Conservation (phyloP, 495 filamentous ascomycete species). For the Aspergillus biplanus region DNA sequence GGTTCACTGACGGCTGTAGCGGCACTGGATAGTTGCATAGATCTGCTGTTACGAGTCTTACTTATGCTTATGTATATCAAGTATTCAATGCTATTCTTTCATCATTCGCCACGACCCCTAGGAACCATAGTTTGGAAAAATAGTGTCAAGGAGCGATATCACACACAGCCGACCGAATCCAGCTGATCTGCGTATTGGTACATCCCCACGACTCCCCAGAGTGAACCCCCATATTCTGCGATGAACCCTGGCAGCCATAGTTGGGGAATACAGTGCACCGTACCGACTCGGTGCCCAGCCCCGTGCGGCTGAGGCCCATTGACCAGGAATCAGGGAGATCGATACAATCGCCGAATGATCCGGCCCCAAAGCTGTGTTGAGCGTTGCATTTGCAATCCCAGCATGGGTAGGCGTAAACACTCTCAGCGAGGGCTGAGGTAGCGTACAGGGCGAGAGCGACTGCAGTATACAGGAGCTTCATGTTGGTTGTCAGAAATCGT, state of each 20-base stretch:
- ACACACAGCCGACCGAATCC: neutral
- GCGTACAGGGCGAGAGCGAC: neutral
- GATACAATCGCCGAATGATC: neutral
- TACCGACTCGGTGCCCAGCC: neutral
- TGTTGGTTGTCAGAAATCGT: too few species aligned
- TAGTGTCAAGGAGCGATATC: neutral
- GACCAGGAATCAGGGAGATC: neutral
- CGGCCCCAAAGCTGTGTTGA: neutral
- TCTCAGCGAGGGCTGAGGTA: neutral
- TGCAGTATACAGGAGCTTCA: neutral
- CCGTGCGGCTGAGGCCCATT: neutral
- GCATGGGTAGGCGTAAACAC: neutral
- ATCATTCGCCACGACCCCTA: too few species aligned
- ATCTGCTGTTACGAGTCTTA: neutral
- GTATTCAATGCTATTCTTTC: neutral
- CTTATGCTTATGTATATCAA: slow-evolving; percentile 1
- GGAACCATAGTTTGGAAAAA: too few species aligned
- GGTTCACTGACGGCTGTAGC: slow-evolving; percentile 5
- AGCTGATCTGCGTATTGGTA: neutral
- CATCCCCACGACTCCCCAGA: neutral
- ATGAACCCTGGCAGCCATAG: slow-evolving; percentile 1
- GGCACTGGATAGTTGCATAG: neutral
- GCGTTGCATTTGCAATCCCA: neutral
- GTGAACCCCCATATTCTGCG: neutral
- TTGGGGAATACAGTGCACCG: neutral